These are phyloP conservation scores for Haplosporangium sp. DNA, from an alignment of 371 early-diverging fungal genomes.

Conservation along the genomic window DNA sequence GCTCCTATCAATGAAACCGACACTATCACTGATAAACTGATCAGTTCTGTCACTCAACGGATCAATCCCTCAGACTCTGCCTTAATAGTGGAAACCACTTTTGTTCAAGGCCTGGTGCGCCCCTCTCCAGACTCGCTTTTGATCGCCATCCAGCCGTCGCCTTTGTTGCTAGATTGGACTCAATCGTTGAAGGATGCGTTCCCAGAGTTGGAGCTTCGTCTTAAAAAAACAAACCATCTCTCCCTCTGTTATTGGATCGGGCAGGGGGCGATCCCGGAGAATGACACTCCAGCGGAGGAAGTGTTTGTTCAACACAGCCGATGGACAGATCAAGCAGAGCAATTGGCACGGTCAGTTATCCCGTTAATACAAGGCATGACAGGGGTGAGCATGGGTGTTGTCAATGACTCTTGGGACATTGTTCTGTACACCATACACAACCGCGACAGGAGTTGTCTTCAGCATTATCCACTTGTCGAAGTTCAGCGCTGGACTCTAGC, in stretches of 20 bases:
- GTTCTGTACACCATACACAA: constrained; percentile 33
- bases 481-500: constrained; percentile 33
- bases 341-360: background rate
- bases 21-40: too few relatives aligned
- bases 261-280: background rate
- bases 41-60: too few relatives aligned
- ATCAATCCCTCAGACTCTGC: background rate
- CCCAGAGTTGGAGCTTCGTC: constrained; percentile 31
- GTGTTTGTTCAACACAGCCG: background rate
- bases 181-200: background rate
- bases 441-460: constrained; percentile 7
- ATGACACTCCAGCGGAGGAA: background rate
- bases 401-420: constrained; percentile 37
- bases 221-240: constrained; percentile 38
- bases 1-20: too few relatives aligned
- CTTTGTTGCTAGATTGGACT: constrained; percentile 1
- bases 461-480: constrained; percentile 26
- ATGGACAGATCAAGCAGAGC: constrained; percentile 12
- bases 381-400: background rate
- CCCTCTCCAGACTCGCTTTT: constrained; percentile 18
- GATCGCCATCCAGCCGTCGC: constrained; percentile 22
- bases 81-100: background rate
- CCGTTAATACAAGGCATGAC: constrained; percentile 4
- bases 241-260: constrained; percentile 46
- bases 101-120: constrained; percentile 15